Evolutionary conservation across 2,329 filamentous ascomycete species (phyloP).

Genomic region (Alternaria alternata): DNA sequence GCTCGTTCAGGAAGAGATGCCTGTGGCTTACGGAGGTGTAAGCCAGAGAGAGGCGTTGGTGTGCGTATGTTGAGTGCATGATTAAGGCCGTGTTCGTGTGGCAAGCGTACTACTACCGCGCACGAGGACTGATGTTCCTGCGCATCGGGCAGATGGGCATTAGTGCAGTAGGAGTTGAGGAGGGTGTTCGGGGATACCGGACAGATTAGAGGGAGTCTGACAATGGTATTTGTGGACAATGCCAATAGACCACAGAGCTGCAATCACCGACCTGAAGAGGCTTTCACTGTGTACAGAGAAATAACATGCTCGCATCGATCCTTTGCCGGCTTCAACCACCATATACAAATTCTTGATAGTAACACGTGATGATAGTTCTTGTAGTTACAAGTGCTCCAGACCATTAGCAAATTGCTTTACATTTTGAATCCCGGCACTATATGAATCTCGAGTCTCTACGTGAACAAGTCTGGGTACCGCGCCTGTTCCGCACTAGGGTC

Average conservation of each 20-base stretch:
- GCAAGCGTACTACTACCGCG: conserved; percentile 6
- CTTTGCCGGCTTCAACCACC: not conserved
- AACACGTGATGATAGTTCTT: not conserved
- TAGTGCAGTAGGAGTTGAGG: not conserved
- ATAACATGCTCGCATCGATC: not conserved
- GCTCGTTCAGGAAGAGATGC: not conserved
- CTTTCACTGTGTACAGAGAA: not conserved
- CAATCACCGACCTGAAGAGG: not conserved
- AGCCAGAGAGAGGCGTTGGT: not conserved
- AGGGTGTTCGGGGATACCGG: not conserved
- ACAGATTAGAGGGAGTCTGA: not conserved
- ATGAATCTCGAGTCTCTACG: not conserved
- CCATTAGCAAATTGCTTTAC: not conserved
- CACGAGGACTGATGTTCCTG: not conserved
- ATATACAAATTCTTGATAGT: not conserved
- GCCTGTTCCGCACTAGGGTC: not conserved
- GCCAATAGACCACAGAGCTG: not conserved
- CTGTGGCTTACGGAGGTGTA: not conserved
- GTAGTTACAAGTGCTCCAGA: not conserved
- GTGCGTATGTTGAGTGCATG: conserved; percentile 1
- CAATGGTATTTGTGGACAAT: not conserved
- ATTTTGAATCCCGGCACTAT: not conserved
- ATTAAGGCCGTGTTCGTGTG: conserved; percentile 3
- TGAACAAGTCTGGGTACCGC: not conserved
- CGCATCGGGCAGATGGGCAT: not conserved